A percentile compares a stretch with the other conserved stretches of the same genome.
These are phyloP conservation scores for Colletotrichum sidae DNA, from an alignment of 2,329 filamentous ascomycete species.

Conservation along the genomic window DNA sequence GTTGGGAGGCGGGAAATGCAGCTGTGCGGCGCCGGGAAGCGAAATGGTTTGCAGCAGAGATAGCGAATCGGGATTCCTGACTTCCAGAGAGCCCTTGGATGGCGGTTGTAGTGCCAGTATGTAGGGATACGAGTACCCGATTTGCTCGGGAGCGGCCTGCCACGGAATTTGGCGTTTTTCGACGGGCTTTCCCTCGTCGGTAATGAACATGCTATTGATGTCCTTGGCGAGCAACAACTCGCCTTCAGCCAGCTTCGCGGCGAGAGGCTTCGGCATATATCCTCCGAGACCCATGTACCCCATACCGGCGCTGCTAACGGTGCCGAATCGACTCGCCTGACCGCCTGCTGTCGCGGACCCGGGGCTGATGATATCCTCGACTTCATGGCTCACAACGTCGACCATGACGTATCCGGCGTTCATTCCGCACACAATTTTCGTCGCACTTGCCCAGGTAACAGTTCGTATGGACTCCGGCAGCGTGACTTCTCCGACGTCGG, in stretches of 20 bases:
- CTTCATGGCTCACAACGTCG: constrained; percentile 79
- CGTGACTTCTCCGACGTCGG: constrained; percentile 80
- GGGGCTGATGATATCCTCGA: constrained; percentile 83
- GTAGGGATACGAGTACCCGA: constrained; percentile 98
- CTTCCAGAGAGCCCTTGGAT: constrained; percentile 86
- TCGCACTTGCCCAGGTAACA: constrained; percentile 90
- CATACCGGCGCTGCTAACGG: constrained; percentile 88
- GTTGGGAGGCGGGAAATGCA: constrained; percentile 93
- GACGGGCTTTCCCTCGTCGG: constrained; percentile 82
- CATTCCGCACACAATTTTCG: constrained; percentile 88
- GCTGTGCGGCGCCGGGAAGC: constrained; percentile 82
- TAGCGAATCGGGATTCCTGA: constrained; percentile 91
- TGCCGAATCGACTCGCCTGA: constrained; percentile 81
- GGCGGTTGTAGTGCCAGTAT: constrained; percentile 87
- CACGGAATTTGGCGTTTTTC: constrained; percentile 93
- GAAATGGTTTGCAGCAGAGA: constrained; percentile 88
- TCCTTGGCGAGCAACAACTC: constrained; percentile 97
- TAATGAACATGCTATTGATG: constrained; percentile 93
- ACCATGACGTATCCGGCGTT: constrained; percentile 92
- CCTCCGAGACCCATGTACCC: constrained; percentile 96
- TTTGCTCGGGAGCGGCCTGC: constrained; percentile 86
- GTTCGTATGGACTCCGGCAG: constrained; percentile 87
- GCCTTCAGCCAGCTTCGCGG: constrained; percentile 82
- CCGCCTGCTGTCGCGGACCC: constrained; percentile 72
- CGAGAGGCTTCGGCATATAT: constrained; percentile 90